These are phyloP conservation scores for Fusarium sp. DNA, from an alignment of 2,329 filamentous ascomycete species.

Conservation along the genomic window DNA sequence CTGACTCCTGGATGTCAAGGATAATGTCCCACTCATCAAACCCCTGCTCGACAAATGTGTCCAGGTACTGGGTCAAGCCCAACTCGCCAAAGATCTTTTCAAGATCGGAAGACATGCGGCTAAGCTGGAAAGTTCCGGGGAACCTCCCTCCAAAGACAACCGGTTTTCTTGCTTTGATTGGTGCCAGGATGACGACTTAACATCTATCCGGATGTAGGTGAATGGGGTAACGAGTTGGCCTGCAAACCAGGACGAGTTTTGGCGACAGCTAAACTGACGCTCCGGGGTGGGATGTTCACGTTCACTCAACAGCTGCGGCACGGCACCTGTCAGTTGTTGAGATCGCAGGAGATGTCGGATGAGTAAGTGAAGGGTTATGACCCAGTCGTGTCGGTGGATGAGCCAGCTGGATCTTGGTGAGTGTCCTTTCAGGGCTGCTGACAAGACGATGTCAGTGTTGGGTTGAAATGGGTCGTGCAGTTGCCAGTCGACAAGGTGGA, in stretches of 20 bases:
- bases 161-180: conserved; percentile 24
- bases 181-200: conserved; percentile 33
- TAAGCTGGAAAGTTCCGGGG: conserved; percentile 33
- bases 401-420: neutral
- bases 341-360: neutral
- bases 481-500: conserved; percentile 9
- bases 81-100: conserved; percentile 77
- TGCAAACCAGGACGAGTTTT: neutral
- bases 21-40: conserved; percentile 90
- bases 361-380: neutral
- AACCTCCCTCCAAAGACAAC: conserved; percentile 17
- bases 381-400: neutral
- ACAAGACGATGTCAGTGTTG: neutral
- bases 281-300: neutral
- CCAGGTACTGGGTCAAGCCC: conserved; percentile 82
- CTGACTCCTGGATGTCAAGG: conserved; percentile 85
- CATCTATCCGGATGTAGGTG: conserved; percentile 1
- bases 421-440: neutral
- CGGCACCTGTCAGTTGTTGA: neutral
- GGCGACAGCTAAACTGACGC: neutral
- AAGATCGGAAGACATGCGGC: conserved; percentile 68
- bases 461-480: neutral
- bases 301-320: neutral
- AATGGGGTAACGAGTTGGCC: neutral
- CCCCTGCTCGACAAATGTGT: conserved; percentile 79